These are phyloP conservation scores for Leishmania arabica DNA, from an alignment of 208 protist species.

Conservation along the genomic window DNA sequence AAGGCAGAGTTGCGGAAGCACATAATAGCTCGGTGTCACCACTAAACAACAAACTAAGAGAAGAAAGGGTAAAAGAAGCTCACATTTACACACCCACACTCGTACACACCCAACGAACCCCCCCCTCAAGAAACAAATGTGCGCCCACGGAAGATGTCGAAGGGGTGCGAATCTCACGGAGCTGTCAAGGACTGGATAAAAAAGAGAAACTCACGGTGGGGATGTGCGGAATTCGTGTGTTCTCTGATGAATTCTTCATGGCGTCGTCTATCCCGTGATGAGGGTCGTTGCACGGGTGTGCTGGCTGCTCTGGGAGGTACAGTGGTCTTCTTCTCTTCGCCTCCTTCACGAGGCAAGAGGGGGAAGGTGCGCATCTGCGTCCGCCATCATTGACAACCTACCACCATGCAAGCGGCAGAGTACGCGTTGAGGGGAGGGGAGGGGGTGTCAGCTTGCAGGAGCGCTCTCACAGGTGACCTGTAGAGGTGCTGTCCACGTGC, in stretches of 20 bases:
- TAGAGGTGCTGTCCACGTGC: not conserved
- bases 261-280: not conserved
- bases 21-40: not conserved
- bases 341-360: not conserved
- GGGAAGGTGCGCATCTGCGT: not conserved
- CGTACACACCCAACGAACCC: not conserved
- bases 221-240: not conserved
- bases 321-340: not conserved
- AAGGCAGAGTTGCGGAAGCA: not conserved
- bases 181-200: not conserved
- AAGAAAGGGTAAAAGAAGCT: not conserved
- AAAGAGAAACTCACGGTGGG: not conserved
- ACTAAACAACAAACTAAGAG: conserved; percentile 1
- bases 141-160: not conserved
- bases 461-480: too few species aligned
- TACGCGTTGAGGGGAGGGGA: not conserved
- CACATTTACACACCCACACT: not conserved
- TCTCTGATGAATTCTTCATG: not conserved
- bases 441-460: not conserved
- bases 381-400: not conserved
- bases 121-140: not conserved
- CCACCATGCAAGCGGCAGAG: not conserved
- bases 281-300: not conserved
- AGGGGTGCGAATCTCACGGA: not conserved
- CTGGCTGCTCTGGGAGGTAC: not conserved